Evolutionary conservation across 805 yeast genomes (phyloP).

Genomic region (Kazachstania psychrophila): DNA sequence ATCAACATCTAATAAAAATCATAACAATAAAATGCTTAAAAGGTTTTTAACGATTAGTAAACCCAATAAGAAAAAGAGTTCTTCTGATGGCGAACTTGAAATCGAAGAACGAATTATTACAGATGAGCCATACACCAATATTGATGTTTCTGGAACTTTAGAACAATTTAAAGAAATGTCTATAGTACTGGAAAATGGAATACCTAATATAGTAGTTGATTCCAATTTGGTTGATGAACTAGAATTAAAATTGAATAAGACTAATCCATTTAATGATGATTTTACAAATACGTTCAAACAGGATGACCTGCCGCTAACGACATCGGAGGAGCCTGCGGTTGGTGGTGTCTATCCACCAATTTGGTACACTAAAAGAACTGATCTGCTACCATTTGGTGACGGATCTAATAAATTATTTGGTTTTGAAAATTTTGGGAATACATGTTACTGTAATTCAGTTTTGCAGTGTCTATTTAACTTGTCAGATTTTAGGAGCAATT

Average conservation of each 20-base stretch:
- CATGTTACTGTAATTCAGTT: slow-evolving; percentile 90
- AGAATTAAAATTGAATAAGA: background rate
- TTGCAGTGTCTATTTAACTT: slow-evolving; percentile 79
- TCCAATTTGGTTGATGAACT: background rate
- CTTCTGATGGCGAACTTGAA: background rate
- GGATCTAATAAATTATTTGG: slow-evolving; percentile 68
- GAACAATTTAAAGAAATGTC: no score
- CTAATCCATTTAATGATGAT: slow-evolving; percentile 4
- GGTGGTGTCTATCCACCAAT: slow-evolving; percentile 1
- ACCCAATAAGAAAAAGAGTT: background rate
- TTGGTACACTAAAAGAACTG: slow-evolving; percentile 2
- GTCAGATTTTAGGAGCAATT: slow-evolving; percentile 49
- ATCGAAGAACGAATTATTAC: background rate
- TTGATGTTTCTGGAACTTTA: background rate
- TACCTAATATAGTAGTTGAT: no score
- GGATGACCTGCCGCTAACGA: background rate
- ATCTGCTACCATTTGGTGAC: slow-evolving; percentile 46
- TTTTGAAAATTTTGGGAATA: slow-evolving; percentile 77
- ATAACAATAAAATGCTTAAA: slow-evolving; percentile 13
- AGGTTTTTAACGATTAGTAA: slow-evolving; percentile 12
- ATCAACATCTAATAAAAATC: no score
- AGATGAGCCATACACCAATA: background rate
- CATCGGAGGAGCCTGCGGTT: slow-evolving; percentile 1
- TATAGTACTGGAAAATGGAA: background rate
- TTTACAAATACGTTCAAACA: background rate